Conservation (phyloP, 257 asterid species). For the Vinca minor region DNA sequence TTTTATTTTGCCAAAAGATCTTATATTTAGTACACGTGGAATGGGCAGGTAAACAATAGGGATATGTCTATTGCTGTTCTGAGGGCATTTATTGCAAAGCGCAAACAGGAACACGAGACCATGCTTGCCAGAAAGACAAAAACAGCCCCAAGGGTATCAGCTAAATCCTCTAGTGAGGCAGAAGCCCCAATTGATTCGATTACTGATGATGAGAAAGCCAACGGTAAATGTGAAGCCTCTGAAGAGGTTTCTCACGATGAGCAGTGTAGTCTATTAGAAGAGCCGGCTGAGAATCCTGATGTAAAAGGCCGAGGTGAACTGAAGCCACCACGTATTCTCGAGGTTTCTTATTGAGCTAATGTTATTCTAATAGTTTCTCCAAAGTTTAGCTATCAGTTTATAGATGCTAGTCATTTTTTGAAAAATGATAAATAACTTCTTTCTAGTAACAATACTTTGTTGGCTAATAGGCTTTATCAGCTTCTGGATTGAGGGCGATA, state of each 20-base stretch:
- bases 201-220: conserved; percentile 31
- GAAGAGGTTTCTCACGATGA: conserved; percentile 34
- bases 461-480: conserved; percentile 70
- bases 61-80: conserved; percentile 94
- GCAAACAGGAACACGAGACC: conserved; percentile 60
- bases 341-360: conserved; percentile 36
- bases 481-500: conserved; percentile 92
- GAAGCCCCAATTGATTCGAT: conserved; percentile 24
- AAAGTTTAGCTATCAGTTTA: not conserved
- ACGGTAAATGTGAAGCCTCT: conserved; percentile 36
- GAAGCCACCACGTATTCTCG: conserved; percentile 74
- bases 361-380: not conserved
- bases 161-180: conserved; percentile 22
- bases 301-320: conserved; percentile 43
- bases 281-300: conserved; percentile 22
- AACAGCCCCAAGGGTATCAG: conserved; percentile 32
- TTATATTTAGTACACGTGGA: conserved; percentile 15
- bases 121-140: conserved; percentile 39
- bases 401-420: not conserved
- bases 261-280: conserved; percentile 32
- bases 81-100: conserved; percentile 66
- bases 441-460: conserved; percentile 1
- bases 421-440: not conserved
- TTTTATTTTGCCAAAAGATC: not conserved
- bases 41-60: conserved; percentile 76